These are phyloP conservation scores for Rhodotorula taiwanensis DNA, from an alignment of 768 basidiomycete genomes.

Conservation along the genomic window DNA sequence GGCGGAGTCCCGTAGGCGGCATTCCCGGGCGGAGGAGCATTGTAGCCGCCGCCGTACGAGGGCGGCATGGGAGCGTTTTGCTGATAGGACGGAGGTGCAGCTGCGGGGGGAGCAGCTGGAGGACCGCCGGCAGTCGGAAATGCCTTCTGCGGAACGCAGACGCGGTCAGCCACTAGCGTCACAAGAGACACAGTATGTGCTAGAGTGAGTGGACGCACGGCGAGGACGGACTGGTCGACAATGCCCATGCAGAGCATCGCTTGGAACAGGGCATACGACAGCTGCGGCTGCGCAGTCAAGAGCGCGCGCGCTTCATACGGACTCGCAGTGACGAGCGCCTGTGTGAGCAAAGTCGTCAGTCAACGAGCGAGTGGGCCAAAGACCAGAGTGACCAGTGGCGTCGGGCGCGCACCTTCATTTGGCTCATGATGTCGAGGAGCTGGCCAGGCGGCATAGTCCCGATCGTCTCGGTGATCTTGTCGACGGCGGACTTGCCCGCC, in stretches of 20 bases:
- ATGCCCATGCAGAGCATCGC: slow-evolving; percentile 87
- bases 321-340: slow-evolving; percentile 87
- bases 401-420: slow-evolving; percentile 77
- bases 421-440: slow-evolving; percentile 86
- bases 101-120: slow-evolving; percentile 22
- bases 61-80: slow-evolving; percentile 22
- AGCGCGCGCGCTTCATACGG: slow-evolving; percentile 80
- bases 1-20: slow-evolving; percentile 19
- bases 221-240: slow-evolving; percentile 75
- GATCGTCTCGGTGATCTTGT: slow-evolving; percentile 76
- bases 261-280: slow-evolving; percentile 94
- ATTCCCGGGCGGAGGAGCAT: slow-evolving; percentile 10
- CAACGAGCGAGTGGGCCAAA: too few relatives aligned
- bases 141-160: slow-evolving; percentile 45
- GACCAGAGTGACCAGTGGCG: background rate
- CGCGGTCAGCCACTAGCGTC: too few relatives aligned
- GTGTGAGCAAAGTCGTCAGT: background rate
- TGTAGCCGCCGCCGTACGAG: slow-evolving; percentile 15
- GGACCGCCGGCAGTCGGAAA: slow-evolving; percentile 40
- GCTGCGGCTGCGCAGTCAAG: slow-evolving; percentile 76
- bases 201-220: slow-evolving; percentile 51
- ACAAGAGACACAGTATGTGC: too few relatives aligned
- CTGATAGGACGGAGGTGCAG: slow-evolving; percentile 28
- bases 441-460: slow-evolving; percentile 75
- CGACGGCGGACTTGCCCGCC: slow-evolving; percentile 64